phyloP scores from a whole-genome alignment of 345 rosid species.

The Hirschfeldia incana region DNA sequence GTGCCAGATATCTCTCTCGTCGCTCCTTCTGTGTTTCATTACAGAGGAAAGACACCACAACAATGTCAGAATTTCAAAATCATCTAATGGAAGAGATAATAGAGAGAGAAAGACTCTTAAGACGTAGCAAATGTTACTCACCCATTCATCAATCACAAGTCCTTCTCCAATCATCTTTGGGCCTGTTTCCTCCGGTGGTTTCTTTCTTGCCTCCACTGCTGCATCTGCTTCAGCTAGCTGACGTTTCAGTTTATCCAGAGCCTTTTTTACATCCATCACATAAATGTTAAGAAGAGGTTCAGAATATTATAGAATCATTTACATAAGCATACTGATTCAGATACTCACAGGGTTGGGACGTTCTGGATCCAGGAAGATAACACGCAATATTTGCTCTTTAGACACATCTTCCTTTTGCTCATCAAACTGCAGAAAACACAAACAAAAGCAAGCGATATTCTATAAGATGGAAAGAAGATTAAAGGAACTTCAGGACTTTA shows the following conservation, averaged over 20 bases:
- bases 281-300: background rate
- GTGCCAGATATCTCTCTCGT: constrained; percentile 92
- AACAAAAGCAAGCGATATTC: background rate
- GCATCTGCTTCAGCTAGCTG: constrained; percentile 90
- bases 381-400: constrained; percentile 79
- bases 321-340: background rate
- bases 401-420: constrained; percentile 88
- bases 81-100: background rate
- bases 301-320: background rate
- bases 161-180: constrained; percentile 94
- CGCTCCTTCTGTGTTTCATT: constrained; percentile 71
- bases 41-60: background rate
- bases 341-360: constrained; percentile 74
- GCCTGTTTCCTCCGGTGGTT: constrained; percentile 79
- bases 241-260: constrained; percentile 79
- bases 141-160: constrained; percentile 99
- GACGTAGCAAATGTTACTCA: constrained; percentile 38
- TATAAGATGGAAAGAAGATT: background rate
- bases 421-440: constrained; percentile 62
- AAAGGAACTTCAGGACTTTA: background rate
- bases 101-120: background rate
- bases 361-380: constrained; percentile 79
- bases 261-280: constrained; percentile 40
- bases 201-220: constrained; percentile 76
- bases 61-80: background rate